Percentiles rank a stretch among this genome's conserved stretches.
Conservation (phyloP, 768 basidiomycete genomes). For the Russula ochroleuca region DNA sequence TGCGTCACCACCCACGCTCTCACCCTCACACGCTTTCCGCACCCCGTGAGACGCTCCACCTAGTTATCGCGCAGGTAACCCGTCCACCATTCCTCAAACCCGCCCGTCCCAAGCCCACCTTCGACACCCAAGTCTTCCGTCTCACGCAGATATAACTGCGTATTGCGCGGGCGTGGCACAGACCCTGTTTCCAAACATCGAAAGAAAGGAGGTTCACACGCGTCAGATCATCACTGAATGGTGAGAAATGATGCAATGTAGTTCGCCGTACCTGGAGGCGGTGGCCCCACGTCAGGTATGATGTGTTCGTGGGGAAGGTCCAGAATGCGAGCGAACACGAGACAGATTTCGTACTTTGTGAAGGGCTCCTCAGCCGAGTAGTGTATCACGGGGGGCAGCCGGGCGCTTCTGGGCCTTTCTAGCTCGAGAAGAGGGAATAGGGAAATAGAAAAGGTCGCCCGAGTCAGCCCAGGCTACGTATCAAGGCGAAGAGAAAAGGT, state of each 20-base stretch:
- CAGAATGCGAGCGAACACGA: slow-evolving; percentile 69
- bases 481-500: neutral
- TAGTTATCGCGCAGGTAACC: slow-evolving; percentile 34
- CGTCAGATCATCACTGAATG: neutral
- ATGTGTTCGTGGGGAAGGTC: slow-evolving; percentile 70
- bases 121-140: slow-evolving; percentile 56
- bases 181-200: slow-evolving; percentile 42
- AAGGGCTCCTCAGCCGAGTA: slow-evolving; percentile 78
- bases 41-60: neutral
- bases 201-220: neutral
- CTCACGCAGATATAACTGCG: slow-evolving; percentile 69
- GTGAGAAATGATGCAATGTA: neutral
- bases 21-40: neutral
- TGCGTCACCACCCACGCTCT: neutral
- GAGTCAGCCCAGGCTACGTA: neutral
- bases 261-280: slow-evolving; percentile 31
- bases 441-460: neutral
- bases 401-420: slow-evolving; percentile 36
- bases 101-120: slow-evolving; percentile 54
- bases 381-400: slow-evolving; percentile 73
- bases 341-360: slow-evolving; percentile 92
- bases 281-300: slow-evolving; percentile 63
- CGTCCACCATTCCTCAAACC: slow-evolving; percentile 87
- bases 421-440: neutral
- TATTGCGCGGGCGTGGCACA: slow-evolving; percentile 74